Conservation (phyloP, 495 filamentous ascomycete genomes). For the Tuber melanosporum region DNA sequence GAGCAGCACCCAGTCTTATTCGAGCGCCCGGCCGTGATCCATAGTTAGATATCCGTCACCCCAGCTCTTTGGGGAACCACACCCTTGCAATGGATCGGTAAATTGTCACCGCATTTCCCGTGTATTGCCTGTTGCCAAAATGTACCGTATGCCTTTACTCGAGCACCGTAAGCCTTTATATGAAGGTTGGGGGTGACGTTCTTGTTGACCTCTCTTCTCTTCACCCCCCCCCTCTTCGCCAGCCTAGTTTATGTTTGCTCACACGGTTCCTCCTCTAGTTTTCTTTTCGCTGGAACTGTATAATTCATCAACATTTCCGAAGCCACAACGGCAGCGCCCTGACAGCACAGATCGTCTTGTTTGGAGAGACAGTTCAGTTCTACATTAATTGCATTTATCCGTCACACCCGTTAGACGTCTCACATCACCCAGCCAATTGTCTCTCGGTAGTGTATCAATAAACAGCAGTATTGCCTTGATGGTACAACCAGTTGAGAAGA, state of each 20-base stretch:
- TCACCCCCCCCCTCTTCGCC: constrained; percentile 12
- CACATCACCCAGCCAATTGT: neutral
- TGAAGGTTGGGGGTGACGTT: constrained; percentile 20
- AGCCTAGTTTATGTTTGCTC: constrained; percentile 6
- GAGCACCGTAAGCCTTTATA: constrained; percentile 32
- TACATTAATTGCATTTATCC: constrained; percentile 6
- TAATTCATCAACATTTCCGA: constrained; percentile 6
- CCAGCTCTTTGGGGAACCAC: constrained; percentile 20
- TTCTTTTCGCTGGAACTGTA: constrained; percentile 8
- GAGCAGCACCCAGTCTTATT: constrained; percentile 31
- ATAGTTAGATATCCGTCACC: constrained; percentile 15
- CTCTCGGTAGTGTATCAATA: constrained; percentile 7
- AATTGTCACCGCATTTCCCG: constrained; percentile 16
- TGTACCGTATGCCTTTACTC: constrained; percentile 26
- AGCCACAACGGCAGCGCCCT: constrained; percentile 17
- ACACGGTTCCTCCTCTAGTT: constrained; percentile 1
- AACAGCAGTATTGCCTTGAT: constrained; percentile 6
- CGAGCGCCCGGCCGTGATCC: constrained; percentile 27
- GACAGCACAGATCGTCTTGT: neutral
- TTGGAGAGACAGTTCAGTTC: constrained; percentile 5
- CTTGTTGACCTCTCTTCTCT: constrained; percentile 23
- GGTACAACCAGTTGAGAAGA: constrained; percentile 25
- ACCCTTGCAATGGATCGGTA: constrained; percentile 28
- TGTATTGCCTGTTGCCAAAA: constrained; percentile 5
- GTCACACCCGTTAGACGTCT: constrained; percentile 8